phyloP scores from a whole-genome alignment of 2,329 filamentous ascomycete species.

The Akanthomyces uredinophilus region DNA sequence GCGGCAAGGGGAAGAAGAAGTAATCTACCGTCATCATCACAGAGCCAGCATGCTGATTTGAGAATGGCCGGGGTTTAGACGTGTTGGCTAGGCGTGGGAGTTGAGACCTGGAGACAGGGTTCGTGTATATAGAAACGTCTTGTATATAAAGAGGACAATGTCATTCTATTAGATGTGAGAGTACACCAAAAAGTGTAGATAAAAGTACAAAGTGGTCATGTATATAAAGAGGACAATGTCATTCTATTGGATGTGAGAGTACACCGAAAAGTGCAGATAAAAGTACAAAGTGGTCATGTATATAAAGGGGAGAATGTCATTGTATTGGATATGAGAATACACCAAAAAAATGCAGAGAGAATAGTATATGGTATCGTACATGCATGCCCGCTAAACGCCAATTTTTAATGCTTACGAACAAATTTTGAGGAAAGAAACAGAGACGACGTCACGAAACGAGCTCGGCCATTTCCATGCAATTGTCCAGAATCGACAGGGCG shows the following conservation, averaged over 20 bases:
- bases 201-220: no score
- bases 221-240: no score
- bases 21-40: constrained; percentile 18
- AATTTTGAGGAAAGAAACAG: background rate
- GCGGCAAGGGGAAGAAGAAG: constrained; percentile 39
- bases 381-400: background rate
- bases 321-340: background rate
- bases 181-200: no score
- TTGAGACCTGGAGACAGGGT: no score
- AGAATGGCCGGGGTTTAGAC: no score
- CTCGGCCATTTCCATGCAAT: constrained; percentile 23
- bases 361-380: constrained; percentile 21
- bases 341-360: background rate
- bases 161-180: no score
- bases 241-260: no score
- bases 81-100: no score
- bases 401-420: background rate
- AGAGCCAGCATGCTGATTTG: constrained; percentile 12
- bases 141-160: no score
- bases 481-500: constrained; percentile 65
- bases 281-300: constrained; percentile 5
- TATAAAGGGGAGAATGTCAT: background rate
- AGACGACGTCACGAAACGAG: background rate
- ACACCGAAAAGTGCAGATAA: no score
- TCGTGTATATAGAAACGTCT: constrained; percentile 6